Conservation (phyloP, 139 green algal genomes). For the Picochlorum sp. region DNA sequence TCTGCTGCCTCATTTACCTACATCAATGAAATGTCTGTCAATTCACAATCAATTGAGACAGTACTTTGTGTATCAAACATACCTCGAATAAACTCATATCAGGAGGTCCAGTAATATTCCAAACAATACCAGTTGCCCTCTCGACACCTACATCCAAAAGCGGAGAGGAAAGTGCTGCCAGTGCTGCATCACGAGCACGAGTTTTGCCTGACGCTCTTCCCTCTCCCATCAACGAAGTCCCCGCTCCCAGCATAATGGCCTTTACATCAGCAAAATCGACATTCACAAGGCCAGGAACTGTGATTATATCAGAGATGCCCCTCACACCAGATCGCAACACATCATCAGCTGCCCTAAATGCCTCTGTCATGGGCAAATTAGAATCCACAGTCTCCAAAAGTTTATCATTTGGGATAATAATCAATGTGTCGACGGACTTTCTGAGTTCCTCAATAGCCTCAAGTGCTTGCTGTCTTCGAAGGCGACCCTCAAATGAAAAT, state of each 20-base stretch:
- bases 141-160: slow-evolving; percentile 89
- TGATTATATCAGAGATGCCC: slow-evolving; percentile 96
- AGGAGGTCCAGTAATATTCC: slow-evolving; percentile 86
- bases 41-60: background rate
- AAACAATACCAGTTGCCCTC: slow-evolving; percentile 88
- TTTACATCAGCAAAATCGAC: slow-evolving; percentile 97
- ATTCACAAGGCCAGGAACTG: slow-evolving; percentile 87
- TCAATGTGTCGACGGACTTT: slow-evolving; percentile 71
- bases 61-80: slow-evolving; percentile 19
- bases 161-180: slow-evolving; percentile 70
- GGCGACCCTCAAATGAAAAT: slow-evolving; percentile 88
- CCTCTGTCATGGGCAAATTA: slow-evolving; percentile 73
- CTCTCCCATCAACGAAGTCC: slow-evolving; percentile 82
- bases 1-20: slow-evolving; percentile 83
- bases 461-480: slow-evolving; percentile 40
- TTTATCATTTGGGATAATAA: slow-evolving; percentile 88
- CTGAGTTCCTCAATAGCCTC: slow-evolving; percentile 70
- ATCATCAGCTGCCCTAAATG: slow-evolving; percentile 87
- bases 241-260: slow-evolving; percentile 82
- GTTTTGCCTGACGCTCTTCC: slow-evolving; percentile 39
- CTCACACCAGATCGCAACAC: slow-evolving; percentile 79
- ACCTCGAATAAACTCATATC: slow-evolving; percentile 81
- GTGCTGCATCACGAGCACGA: slow-evolving; percentile 42
- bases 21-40: slow-evolving; percentile 12
- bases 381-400: slow-evolving; percentile 70